A percentile compares a stretch with the other conserved stretches of the same genome.
Evolutionary conservation across 495 filamentous ascomycete genomes (phyloP).

Genomic region (Penicillium ucsense): DNA sequence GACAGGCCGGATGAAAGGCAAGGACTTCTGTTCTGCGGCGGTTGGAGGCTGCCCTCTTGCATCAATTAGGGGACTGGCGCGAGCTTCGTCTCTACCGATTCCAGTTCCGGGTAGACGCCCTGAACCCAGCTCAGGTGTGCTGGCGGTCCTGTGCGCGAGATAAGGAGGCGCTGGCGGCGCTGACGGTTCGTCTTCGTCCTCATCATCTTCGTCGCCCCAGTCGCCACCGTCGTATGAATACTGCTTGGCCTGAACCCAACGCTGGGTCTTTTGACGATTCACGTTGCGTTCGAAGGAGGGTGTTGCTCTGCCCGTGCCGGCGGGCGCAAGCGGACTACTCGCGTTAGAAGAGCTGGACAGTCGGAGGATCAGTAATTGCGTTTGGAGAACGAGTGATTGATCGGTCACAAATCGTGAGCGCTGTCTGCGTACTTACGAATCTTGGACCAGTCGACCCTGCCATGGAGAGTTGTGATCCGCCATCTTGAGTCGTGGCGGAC

Average conservation of each 20-base stretch:
- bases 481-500: conserved; percentile 9
- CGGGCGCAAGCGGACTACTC: conserved; percentile 24
- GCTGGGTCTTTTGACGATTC: conserved; percentile 81
- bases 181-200: conserved; percentile 52
- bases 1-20: conserved; percentile 61
- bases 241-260: conserved; percentile 87
- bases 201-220: conserved; percentile 80
- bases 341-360: conserved; percentile 11
- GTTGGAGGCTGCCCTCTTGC: conserved; percentile 10
- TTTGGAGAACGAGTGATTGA: not conserved
- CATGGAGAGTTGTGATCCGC: conserved; percentile 12
- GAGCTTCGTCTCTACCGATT: conserved; percentile 10
- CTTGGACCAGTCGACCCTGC: conserved; percentile 18
- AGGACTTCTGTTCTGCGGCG: conserved; percentile 35
- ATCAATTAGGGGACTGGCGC: conserved; percentile 9
- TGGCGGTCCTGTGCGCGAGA: conserved; percentile 26
- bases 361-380: not conserved
- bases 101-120: conserved; percentile 9
- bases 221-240: conserved; percentile 88
- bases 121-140: conserved; percentile 17
- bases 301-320: conserved; percentile 26
- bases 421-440: conserved; percentile 11
- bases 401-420: no score
- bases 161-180: conserved; percentile 34
- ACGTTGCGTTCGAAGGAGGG: conserved; percentile 69